phyloP scores from a whole-genome alignment of 1,139 yeast species.

The Kurtzmaniella quercitrusa region DNA sequence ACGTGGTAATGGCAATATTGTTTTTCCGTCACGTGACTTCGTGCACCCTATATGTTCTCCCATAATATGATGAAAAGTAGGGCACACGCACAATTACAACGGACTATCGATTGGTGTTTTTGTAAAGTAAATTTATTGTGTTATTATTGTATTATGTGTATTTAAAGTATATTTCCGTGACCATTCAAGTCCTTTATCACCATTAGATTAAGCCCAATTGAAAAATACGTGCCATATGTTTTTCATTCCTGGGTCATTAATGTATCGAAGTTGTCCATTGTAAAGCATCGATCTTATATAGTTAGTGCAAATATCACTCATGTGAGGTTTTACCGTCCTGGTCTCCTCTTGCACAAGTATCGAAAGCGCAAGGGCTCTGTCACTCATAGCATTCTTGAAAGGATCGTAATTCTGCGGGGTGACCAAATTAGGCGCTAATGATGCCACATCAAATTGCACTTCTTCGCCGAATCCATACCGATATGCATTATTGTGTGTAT shows the following conservation, averaged over 20 bases:
- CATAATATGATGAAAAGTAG: too few relatives aligned
- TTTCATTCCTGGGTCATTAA: background rate
- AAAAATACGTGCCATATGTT: background rate
- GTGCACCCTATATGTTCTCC: too few relatives aligned
- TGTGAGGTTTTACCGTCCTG: background rate
- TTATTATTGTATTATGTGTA: background rate
- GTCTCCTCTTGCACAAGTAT: background rate
- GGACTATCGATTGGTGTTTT: too few relatives aligned
- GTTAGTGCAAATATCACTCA: background rate
- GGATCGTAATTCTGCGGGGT: background rate
- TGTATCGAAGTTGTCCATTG: background rate
- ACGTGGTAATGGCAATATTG: too few relatives aligned
- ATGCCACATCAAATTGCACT: background rate
- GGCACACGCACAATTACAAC: too few relatives aligned
- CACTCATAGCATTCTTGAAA: background rate
- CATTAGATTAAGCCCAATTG: constrained; percentile 1
- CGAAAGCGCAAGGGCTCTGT: background rate
- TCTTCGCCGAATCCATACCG: background rate
- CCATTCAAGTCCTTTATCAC: background rate
- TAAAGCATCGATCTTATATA: background rate
- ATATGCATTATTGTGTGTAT: background rate
- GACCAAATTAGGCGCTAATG: background rate
- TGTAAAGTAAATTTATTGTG: too few relatives aligned
- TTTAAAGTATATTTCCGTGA: background rate
- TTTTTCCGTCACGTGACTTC: too few relatives aligned